These are phyloP conservation scores for Tuber microsphaerosporum DNA, from an alignment of 495 filamentous ascomycete species.

Conservation along the genomic window DNA sequence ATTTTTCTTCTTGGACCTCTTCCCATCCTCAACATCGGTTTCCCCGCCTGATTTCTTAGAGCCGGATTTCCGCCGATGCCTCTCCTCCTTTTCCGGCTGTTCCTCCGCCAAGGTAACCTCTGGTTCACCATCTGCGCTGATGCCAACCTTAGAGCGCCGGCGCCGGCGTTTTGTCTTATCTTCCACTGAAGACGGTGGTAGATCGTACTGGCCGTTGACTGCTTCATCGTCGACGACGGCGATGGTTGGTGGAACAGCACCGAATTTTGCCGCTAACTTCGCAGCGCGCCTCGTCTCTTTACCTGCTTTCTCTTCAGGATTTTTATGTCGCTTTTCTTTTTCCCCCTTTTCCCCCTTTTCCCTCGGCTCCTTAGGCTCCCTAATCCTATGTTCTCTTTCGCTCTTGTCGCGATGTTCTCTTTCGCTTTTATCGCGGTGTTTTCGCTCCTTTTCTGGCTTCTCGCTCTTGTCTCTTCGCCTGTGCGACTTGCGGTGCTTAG, in stretches of 20 bases:
- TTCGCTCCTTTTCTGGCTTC: slow-evolving; percentile 24
- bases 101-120: slow-evolving; percentile 18
- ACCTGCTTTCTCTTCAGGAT: slow-evolving; percentile 29
- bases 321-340: slow-evolving; percentile 25
- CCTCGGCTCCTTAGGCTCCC: slow-evolving; percentile 18
- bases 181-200: slow-evolving; percentile 12
- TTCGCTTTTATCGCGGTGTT: slow-evolving; percentile 21
- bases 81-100: slow-evolving; percentile 28
- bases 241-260: slow-evolving; percentile 16
- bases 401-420: slow-evolving; percentile 13
- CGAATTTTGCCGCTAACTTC: slow-evolving; percentile 25
- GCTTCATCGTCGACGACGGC: slow-evolving; percentile 11
- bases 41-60: slow-evolving; percentile 15
- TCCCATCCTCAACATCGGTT: slow-evolving; percentile 20
- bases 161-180: slow-evolving; percentile 18
- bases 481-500: slow-evolving; percentile 30
- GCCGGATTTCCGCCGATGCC: slow-evolving; percentile 16
- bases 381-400: slow-evolving; percentile 21
- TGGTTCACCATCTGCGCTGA: slow-evolving; percentile 11
- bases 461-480: slow-evolving; percentile 30
- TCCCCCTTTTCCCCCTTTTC: slow-evolving; percentile 24
- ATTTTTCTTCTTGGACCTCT: slow-evolving; percentile 25
- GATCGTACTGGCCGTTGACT: slow-evolving; percentile 22
- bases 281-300: slow-evolving; percentile 25
- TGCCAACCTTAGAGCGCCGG: slow-evolving; percentile 15